Percentiles rank a stretch among this genome's conserved stretches.
Evolutionary conservation across 2,329 filamentous ascomycete species (phyloP).

Genomic region (Colletotrichum truncatum): DNA sequence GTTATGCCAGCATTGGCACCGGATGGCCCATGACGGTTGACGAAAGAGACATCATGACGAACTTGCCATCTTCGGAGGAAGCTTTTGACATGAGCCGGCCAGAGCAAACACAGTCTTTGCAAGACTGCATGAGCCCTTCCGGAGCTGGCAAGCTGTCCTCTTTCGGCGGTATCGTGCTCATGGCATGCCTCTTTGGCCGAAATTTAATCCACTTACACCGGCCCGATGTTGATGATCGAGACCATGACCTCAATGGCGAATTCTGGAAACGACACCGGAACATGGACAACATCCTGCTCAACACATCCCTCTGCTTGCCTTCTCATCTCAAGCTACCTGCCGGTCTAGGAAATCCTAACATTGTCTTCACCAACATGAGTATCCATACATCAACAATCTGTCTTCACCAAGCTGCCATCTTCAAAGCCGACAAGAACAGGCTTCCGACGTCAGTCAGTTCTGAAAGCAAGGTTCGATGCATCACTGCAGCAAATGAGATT

Average conservation of each 20-base stretch:
- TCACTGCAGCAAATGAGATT: constrained; percentile 93
- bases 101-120: constrained; percentile 75
- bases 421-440: constrained; percentile 92
- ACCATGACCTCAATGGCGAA: constrained; percentile 87
- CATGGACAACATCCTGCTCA: constrained; percentile 90
- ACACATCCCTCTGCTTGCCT: constrained; percentile 86
- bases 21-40: constrained; percentile 97
- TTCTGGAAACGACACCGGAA: constrained; percentile 95
- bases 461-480: constrained; percentile 92
- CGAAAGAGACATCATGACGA: constrained; percentile 88
- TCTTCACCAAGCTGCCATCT: constrained; percentile 97
- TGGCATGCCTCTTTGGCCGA: constrained; percentile 90
- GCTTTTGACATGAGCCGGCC: constrained; percentile 83
- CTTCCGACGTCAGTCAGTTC: constrained; percentile 80
- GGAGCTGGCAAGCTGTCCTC: constrained; percentile 80
- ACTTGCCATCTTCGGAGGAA: constrained; percentile 85
- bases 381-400: constrained; percentile 97
- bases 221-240: constrained; percentile 81
- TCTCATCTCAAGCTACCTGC: constrained; percentile 80
- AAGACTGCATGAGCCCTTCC: constrained; percentile 74
- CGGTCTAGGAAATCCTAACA: constrained; percentile 81
- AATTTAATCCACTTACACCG: constrained; percentile 93
- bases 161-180: constrained; percentile 81
- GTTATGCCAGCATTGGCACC: constrained; percentile 94
- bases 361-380: constrained; percentile 95